Conservation (phyloP, 23 red algal genomes). For the Gracilaria caudata region DNA sequence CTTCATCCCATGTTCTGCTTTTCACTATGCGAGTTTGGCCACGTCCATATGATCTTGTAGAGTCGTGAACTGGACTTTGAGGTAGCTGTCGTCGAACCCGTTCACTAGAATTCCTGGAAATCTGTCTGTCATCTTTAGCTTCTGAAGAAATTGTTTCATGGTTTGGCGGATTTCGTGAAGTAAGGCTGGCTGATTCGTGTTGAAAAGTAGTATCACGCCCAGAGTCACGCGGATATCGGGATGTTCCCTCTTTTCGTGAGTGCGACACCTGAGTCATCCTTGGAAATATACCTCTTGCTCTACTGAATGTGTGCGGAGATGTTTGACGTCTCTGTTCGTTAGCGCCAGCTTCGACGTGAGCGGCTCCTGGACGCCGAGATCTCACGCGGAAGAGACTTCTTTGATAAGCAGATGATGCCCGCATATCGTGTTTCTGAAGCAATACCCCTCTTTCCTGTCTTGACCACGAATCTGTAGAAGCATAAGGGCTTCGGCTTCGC, state of each 20-base stretch:
- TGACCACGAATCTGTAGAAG: background rate
- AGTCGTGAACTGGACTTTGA: background rate
- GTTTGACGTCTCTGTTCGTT: background rate
- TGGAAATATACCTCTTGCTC: background rate
- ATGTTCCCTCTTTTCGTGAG: background rate
- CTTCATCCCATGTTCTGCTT: conserved; percentile 17
- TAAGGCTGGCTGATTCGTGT: background rate
- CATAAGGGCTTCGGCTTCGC: background rate
- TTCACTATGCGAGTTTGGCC: background rate
- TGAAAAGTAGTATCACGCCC: background rate
- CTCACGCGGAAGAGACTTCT: background rate
- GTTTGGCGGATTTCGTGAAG: background rate
- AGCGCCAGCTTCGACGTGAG: background rate
- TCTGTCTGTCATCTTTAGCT: background rate
- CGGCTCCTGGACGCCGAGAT: background rate
- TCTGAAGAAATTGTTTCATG: background rate
- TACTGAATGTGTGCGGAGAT: background rate
- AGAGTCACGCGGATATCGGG: background rate
- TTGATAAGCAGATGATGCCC: background rate
- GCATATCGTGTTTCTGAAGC: background rate
- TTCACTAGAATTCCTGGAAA: conserved; percentile 16
- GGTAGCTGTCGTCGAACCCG: background rate
- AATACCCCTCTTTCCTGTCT: background rate
- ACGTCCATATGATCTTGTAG: background rate
- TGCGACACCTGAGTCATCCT: background rate